Base-by-base conservation (phyloP, 495 filamentous ascomycete species). In the Staphylotrichum tortipilum region DNA sequence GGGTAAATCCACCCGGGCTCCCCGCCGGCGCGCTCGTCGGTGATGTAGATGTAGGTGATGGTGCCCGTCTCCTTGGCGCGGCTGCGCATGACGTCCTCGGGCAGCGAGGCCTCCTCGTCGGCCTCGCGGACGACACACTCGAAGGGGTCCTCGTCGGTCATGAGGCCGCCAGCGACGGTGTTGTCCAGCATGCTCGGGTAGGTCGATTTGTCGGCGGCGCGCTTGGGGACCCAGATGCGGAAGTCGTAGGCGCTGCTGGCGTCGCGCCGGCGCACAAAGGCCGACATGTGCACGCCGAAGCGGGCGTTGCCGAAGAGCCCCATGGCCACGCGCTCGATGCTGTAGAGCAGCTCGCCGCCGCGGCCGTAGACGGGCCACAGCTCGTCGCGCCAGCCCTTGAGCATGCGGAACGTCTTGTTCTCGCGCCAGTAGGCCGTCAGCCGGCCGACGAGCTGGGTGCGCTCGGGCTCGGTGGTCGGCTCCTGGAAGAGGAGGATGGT, bases 101-200 rank as follows among this genome's bases (percentile, higher is more conserved):
- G 79, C 5, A 99, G 68, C n/a, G 79, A 84, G 0, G 92, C 92
- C 61, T 99, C 92, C 66, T 99, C 92, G 51, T 79, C 81, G 0
- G 83, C 79, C 65, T 99, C 92, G 44, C 94, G 82, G 7, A 96
- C 72, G 31, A 95, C 68, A 67, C 83, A 87, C 55, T 89, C 87
- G 44, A 86, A 81, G 2, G 81, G 79, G 14, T 69, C 73, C 62
- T 96, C 89, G 18, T 82, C 81, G 0, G 86, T 84, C 55, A 83
- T 79, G 59, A 97, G 83, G 0, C 92, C 92, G 4, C 92, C 92
- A 0, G 90, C 92, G 5, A 95, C 94, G 2, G 87, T 86, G 61
- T 99, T 99, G 63, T 99, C 92, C 41, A 97, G 68, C 81, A 95
- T 86, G 7, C 83, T 74, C 3, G 83, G 82, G 56, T 89, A 97